Evolutionary conservation across 768 basidiomycete species (phyloP).

Genomic region (Tremella fuciformis): DNA sequence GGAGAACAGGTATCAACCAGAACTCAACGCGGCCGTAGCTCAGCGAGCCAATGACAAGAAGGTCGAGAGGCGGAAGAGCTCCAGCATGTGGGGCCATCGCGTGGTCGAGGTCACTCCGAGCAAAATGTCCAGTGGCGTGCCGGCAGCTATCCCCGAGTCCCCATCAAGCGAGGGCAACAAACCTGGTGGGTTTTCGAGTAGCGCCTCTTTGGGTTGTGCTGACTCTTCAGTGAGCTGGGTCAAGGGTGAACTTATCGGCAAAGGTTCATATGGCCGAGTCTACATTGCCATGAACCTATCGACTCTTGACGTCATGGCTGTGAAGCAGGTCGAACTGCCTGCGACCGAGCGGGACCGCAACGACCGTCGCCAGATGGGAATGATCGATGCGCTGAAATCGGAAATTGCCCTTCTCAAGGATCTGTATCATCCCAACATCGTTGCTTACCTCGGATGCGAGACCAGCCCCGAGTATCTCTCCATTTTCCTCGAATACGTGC

Average conservation of each 20-base stretch:
- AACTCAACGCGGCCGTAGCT: background rate
- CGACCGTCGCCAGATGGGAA: constrained; percentile 74
- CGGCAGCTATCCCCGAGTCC: constrained; percentile 35
- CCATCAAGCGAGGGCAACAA: constrained; percentile 34
- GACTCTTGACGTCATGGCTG: constrained; percentile 97
- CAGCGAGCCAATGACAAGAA: constrained; percentile 50
- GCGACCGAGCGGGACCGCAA: constrained; percentile 85
- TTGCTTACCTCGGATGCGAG: constrained; percentile 83
- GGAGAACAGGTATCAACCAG: constrained; percentile 9
- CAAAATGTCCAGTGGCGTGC: constrained; percentile 55
- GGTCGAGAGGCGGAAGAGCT: constrained; percentile 73
- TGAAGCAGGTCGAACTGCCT: constrained; percentile 97
- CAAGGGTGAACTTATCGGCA: constrained; percentile 93
- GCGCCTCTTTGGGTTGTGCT: constrained; percentile 2
- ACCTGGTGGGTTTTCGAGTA: constrained; percentile 17
- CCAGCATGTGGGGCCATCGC: constrained; percentile 91
- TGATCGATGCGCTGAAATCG: constrained; percentile 85
- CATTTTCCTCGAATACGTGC: constrained; percentile 98
- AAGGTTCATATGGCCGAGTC: constrained; percentile 93
- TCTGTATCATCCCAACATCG: constrained; percentile 92
- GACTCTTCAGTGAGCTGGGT: constrained; percentile 71
- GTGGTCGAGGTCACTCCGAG: constrained; percentile 87
- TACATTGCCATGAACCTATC: constrained; percentile 94
- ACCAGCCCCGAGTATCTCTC: constrained; percentile 82
- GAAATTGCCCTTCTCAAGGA: constrained; percentile 96